Evolutionary conservation across 306 rosid genomes (phyloP).

Genomic region (Inga leiocalycina): DNA sequence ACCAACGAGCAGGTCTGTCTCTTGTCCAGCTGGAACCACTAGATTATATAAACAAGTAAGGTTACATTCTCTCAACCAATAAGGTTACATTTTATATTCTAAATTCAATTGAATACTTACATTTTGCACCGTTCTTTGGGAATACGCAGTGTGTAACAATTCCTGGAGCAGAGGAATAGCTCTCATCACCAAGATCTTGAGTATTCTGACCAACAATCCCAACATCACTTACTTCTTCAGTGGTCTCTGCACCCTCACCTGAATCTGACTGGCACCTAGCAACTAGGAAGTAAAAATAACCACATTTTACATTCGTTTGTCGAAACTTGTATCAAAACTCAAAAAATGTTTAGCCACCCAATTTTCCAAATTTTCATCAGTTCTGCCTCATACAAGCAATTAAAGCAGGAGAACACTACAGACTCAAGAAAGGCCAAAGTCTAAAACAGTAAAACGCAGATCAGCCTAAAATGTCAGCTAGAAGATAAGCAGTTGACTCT

Average conservation of each 20-base stretch:
- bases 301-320: neutral
- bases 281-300: conserved; percentile 48
- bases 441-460: conserved; percentile 16
- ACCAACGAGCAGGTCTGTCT: conserved; percentile 80
- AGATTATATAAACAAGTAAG: conserved; percentile 40
- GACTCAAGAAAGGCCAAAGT: conserved; percentile 8
- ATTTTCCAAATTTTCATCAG: neutral
- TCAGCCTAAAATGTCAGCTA: neutral
- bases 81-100: neutral
- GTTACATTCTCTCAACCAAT: conserved; percentile 9
- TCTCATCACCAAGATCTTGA: conserved; percentile 69
- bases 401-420: conserved; percentile 2
- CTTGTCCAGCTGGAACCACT: conserved; percentile 90
- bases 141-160: conserved; percentile 72
- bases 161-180: conserved; percentile 71
- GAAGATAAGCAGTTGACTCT: neutral
- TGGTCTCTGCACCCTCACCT: conserved; percentile 49
- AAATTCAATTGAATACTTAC: conserved; percentile 42
- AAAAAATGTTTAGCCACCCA: neutral
- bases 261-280: conserved; percentile 74
- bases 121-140: conserved; percentile 70
- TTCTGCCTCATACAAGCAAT: neutral
- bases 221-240: conserved; percentile 67
- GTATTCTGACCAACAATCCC: conserved; percentile 79
- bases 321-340: conserved; percentile 11